Conservation (phyloP, 495 filamentous ascomycete species). For the Lophiostoma macrostomum region DNA sequence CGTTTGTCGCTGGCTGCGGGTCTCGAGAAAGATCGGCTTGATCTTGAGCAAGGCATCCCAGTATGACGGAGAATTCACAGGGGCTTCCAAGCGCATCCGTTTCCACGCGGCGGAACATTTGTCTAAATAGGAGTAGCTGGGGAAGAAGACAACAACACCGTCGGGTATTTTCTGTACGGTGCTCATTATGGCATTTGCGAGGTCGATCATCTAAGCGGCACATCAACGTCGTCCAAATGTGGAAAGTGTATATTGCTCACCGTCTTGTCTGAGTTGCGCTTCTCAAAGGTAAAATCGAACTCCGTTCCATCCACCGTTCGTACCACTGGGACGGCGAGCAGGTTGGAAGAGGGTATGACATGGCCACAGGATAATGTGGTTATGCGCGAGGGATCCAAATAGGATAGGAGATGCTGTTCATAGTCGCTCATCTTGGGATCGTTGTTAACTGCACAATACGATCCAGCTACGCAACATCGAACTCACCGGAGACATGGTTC, state of each 20-base stretch:
- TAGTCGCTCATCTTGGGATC: slow-evolving; percentile 78
- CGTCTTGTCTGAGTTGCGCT: slow-evolving; percentile 58
- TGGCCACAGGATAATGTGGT: slow-evolving; percentile 88
- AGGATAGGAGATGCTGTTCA: slow-evolving; percentile 76
- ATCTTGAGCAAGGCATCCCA: slow-evolving; percentile 25
- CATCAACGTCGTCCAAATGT: neutral
- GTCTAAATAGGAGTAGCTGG: slow-evolving; percentile 86
- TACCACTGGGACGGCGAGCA: slow-evolving; percentile 66
- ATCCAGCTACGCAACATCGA: too few species aligned
- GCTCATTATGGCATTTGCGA: slow-evolving; percentile 70
- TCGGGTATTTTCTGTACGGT: slow-evolving; percentile 74
- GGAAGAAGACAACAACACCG: slow-evolving; percentile 94
- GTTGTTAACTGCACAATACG: slow-evolving; percentile 11
- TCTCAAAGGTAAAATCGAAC: slow-evolving; percentile 86
- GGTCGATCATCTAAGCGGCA: slow-evolving; percentile 59
- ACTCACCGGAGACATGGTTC: slow-evolving; percentile 87
- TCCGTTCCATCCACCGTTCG: slow-evolving; percentile 54
- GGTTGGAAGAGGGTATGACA: slow-evolving; percentile 80
- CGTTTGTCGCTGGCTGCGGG: slow-evolving; percentile 20
- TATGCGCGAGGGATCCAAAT: slow-evolving; percentile 60
- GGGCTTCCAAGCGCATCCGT: slow-evolving; percentile 30
- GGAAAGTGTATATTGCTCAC: slow-evolving; percentile 37
- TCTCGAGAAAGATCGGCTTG: slow-evolving; percentile 43
- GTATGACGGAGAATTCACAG: slow-evolving; percentile 23
- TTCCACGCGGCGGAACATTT: slow-evolving; percentile 70